Percentiles rank a stretch among this genome's conserved stretches.
These are phyloP conservation scores for Cladosporium velox DNA, from an alignment of 2,329 filamentous ascomycete genomes.

Conservation along the genomic window DNA sequence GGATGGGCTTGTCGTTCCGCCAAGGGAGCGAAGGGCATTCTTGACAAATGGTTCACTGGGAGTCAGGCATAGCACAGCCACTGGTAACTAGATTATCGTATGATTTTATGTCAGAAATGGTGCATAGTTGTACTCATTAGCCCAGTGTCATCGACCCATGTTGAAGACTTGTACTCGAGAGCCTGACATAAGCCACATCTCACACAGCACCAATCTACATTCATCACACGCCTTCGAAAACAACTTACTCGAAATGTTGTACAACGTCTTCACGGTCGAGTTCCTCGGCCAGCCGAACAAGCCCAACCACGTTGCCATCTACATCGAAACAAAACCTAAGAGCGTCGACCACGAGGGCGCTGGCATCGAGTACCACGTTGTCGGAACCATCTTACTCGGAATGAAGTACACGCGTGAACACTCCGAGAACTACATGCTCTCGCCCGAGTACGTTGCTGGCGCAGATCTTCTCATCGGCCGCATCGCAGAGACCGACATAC, in stretches of 20 bases:
- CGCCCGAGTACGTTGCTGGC: not conserved
- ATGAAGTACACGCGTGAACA: not conserved
- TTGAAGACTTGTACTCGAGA: too few relatives aligned
- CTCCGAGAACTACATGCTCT: not conserved
- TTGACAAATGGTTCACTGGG: constrained; percentile 13
- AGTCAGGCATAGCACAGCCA: constrained; percentile 16
- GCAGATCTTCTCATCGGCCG: not conserved
- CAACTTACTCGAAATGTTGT: not conserved
- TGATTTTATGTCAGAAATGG: not conserved
- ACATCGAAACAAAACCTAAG: not conserved
- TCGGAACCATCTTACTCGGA: not conserved
- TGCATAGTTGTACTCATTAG: not conserved
- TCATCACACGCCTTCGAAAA: not conserved
- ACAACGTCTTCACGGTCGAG: not conserved
- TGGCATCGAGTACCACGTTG: not conserved
- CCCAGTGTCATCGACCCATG: too few relatives aligned
- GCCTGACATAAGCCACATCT: not conserved
- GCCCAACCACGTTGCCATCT: not conserved
- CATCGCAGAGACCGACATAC: not conserved
- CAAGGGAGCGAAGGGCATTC: constrained; percentile 5
- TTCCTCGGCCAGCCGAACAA: not conserved
- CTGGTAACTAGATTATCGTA: constrained; percentile 5
- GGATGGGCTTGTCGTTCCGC: constrained; percentile 1
- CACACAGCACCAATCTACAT: not conserved
- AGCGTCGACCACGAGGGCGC: not conserved